Evolutionary conservation across 768 basidiomycete genomes (phyloP).

Genomic region (Serendipita sp.): DNA sequence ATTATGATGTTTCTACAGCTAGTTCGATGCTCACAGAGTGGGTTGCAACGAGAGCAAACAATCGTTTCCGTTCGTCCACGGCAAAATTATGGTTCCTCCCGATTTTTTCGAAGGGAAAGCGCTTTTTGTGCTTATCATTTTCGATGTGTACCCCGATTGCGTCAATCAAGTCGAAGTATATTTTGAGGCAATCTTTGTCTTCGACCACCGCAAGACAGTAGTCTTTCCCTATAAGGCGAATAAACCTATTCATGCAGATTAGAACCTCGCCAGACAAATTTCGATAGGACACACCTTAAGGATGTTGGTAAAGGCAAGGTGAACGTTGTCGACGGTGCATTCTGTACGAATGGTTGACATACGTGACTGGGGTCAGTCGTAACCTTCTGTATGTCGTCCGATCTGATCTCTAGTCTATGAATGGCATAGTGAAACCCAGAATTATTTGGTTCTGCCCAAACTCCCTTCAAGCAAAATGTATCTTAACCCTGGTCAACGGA

Average conservation of each 20-base stretch:
- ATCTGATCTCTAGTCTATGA: background rate
- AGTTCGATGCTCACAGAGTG: background rate
- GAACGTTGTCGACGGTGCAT: background rate
- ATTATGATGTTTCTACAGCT: background rate
- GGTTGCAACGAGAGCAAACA: background rate
- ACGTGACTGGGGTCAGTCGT: background rate
- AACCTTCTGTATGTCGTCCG: background rate
- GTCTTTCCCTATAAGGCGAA: background rate
- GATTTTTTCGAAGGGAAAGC: background rate
- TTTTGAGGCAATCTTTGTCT: background rate
- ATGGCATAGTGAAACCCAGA: background rate
- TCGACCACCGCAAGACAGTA: background rate
- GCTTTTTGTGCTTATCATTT: background rate
- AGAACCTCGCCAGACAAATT: background rate
- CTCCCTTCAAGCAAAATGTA: background rate
- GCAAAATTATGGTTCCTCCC: background rate
- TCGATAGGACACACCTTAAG: background rate
- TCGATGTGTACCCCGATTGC: background rate
- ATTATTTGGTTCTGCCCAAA: background rate
- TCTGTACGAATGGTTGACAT: background rate
- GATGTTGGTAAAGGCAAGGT: background rate
- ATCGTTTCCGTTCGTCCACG: background rate
- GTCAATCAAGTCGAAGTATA: background rate
- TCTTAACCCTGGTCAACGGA: background rate
- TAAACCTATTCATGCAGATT: background rate